Evolutionary conservation across 2,329 filamentous ascomycete genomes (phyloP), one percentile per base, ranked within the genome.

Genomic region (Xylariaceae sp.): DNA sequence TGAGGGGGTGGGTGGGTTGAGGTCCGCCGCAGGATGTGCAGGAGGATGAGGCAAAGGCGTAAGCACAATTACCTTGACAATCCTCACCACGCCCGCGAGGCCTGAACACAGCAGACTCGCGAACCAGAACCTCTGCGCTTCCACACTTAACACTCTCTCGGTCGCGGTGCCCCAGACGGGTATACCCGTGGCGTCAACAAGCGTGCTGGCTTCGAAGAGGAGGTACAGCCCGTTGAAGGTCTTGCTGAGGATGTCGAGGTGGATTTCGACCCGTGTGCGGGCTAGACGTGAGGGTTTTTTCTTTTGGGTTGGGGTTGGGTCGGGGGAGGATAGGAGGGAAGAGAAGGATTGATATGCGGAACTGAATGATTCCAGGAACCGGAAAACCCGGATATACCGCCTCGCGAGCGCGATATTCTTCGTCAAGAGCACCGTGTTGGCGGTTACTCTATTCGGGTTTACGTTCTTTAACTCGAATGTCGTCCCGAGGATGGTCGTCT

Each of bases 61-160:
- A n/a, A n/a, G n/a, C n/a, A n/a, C n/a, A n/a, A n/a, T n/a, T n/a
- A 66, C 44, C 31, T 56, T 59, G n/a, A 62, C 41, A 27, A 76
- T 54, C 44, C 66, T 60, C 43, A 75, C 48, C 21, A 67, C 19
- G 2, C 66, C 62, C 16, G 66, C 52, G 3, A 71, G 29, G 0
- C 76, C 61, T 1, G 71, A 75, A 41, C 73, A 71, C 9, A 62
- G 62, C 15, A 87, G 63, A 0, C 73, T 72, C 27, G 79, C 74
- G 47, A 86, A 74, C 84, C 84, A 88, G 59, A 83, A 80, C 36
- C 77, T 72, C 61, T 84, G 77, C 0, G 74, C 76, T 60, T 87
- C 79, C 15, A 71, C 44, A 31, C 76, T 67, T 3, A 83, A 51
- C 17, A 46, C 50, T n/a, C 51, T 50, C 12, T 70, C 70, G 58